Percentiles rank a stretch among this genome's conserved stretches.
phyloP scores from a whole-genome alignment of 441 rosid species.

The Gossypium davidsonii region DNA sequence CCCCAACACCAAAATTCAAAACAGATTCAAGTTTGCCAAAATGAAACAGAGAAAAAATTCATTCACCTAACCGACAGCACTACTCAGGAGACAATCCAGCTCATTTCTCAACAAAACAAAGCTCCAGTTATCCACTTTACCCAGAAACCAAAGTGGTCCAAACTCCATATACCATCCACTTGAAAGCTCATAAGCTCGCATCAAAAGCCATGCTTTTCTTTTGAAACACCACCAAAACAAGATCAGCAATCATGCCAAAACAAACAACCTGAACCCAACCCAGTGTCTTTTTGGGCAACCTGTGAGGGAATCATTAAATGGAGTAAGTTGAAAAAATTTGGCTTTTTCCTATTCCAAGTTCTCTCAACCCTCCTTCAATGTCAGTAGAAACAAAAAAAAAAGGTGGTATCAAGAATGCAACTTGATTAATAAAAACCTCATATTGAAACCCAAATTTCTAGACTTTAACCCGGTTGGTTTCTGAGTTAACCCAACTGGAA shows the following conservation, averaged over 20 bases:
- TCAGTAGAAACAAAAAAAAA: slow-evolving; percentile 32
- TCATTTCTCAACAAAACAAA: slow-evolving; percentile 23
- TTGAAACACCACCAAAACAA: slow-evolving; percentile 21
- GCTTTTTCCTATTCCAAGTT: slow-evolving; percentile 28
- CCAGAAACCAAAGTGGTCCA: slow-evolving; percentile 30
- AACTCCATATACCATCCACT: slow-evolving; percentile 11
- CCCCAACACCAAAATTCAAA: slow-evolving; percentile 24
- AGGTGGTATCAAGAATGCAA: slow-evolving; percentile 29
- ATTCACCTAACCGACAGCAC: neutral
- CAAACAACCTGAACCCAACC: slow-evolving; percentile 38
- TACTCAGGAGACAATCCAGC: slow-evolving; percentile 16
- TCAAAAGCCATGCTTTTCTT: slow-evolving; percentile 19
- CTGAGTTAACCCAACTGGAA: slow-evolving; percentile 44
- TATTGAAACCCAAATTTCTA: slow-evolving; percentile 19
- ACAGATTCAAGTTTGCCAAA: slow-evolving; percentile 10
- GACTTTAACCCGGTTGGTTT: slow-evolving; percentile 40
- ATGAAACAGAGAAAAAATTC: neutral
- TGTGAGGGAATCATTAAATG: slow-evolving; percentile 48
- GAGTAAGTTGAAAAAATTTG: slow-evolving; percentile 28
- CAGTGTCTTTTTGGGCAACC: slow-evolving; percentile 35
- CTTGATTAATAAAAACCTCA: slow-evolving; percentile 33
- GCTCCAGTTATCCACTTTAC: slow-evolving; percentile 12
- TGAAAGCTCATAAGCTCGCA: neutral
- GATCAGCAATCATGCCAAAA: slow-evolving; percentile 43
- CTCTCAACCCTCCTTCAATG: slow-evolving; percentile 18